Conservation (phyloP, 805 yeast genomes). For the Komagataella pseudopastoris region DNA sequence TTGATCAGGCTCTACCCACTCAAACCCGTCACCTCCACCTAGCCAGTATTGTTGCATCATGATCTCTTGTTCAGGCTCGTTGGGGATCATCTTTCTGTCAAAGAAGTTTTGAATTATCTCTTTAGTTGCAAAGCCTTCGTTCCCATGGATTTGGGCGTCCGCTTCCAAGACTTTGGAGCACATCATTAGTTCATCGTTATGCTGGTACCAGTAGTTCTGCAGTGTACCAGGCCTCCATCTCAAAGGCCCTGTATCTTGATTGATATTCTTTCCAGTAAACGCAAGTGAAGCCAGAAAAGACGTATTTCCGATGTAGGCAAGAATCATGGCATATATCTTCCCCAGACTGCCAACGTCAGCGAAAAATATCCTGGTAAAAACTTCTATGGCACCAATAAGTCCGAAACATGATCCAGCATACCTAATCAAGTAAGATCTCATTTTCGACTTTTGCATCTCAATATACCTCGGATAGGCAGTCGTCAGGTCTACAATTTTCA, state of each 20-base stretch:
- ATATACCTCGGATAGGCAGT: slow-evolving; percentile 43
- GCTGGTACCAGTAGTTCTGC: slow-evolving; percentile 48
- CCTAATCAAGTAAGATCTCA: slow-evolving; percentile 17
- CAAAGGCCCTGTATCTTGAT: slow-evolving; percentile 30
- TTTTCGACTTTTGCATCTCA: slow-evolving; percentile 16
- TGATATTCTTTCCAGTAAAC: slow-evolving; percentile 31
- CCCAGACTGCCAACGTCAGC: slow-evolving; percentile 22
- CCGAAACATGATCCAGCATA: slow-evolving; percentile 29
- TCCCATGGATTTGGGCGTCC: slow-evolving; percentile 40
- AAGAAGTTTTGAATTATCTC: slow-evolving; percentile 15
- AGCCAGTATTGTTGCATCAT: slow-evolving; percentile 78
- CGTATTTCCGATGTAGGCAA: slow-evolving; percentile 33
- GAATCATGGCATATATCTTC: slow-evolving; percentile 30
- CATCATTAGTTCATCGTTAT: slow-evolving; percentile 58
- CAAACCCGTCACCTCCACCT: slow-evolving; percentile 74
- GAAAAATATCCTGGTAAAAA: slow-evolving; percentile 25
- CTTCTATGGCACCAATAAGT: slow-evolving; percentile 29
- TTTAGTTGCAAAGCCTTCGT: slow-evolving; percentile 23
- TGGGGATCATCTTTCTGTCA: slow-evolving; percentile 22
- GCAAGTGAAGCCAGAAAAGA: slow-evolving; percentile 27
- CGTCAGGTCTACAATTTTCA: slow-evolving; percentile 45
- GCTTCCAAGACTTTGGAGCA: slow-evolving; percentile 51
- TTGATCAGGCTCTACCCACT: slow-evolving; percentile 84
- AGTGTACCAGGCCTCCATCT: slow-evolving; percentile 56
- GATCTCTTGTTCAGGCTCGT: slow-evolving; percentile 50